Evolutionary conservation across 371 early-diverging fungal species (phyloP), one percentile per base, ranked within the genome.

Genomic region (Sporodiniella umbellata): DNA sequence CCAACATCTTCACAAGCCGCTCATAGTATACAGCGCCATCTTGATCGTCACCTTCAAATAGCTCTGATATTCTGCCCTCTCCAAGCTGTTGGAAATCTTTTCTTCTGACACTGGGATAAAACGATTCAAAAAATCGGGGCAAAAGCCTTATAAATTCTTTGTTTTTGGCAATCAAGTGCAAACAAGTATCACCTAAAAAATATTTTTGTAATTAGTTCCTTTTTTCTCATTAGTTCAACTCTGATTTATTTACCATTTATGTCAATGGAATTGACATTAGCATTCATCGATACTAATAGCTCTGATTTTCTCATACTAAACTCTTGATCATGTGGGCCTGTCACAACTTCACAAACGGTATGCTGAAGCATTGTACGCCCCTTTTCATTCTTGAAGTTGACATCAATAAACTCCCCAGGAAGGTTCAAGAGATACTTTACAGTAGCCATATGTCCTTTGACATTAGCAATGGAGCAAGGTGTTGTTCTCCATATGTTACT

Each of bases 401-500:
- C 73, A 45, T 68, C 62, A 22, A 82, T 58, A 8, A 33, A 25
- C 11, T 46, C 45, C 1, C 54, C 53, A 15, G 74, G 58, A 11
- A 53, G 39, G 10, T 47, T 46, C 10, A 85, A 56, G n/a, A 85
- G 59, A 48, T 77, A 70, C 33, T 69, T 54, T 6, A 78, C 70
- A 39, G 80, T 50, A 0, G 59, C 62, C 24, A 74, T 26, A 48
- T 84, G 82, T 8, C 83, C 85, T 42, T 85, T 85, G 53, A 71
- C 50, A 43, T 79, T 78, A 11, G 85, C 83, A 33, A 80, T 67
- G 38, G 79, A 73, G 42, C 81, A 72, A 24, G 83, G 77, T 0
- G 80, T 72, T 31, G 67, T 69, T 48, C 75, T 71, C 85, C 83
- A 83, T n/a, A 66, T 48, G 48, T 83, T 85, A 2, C 42, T 42